Percentiles rank a stretch among this genome's conserved stretches.
Conservation (phyloP, 2,329 filamentous ascomycete species). For the Fusarium albosuccineum region DNA sequence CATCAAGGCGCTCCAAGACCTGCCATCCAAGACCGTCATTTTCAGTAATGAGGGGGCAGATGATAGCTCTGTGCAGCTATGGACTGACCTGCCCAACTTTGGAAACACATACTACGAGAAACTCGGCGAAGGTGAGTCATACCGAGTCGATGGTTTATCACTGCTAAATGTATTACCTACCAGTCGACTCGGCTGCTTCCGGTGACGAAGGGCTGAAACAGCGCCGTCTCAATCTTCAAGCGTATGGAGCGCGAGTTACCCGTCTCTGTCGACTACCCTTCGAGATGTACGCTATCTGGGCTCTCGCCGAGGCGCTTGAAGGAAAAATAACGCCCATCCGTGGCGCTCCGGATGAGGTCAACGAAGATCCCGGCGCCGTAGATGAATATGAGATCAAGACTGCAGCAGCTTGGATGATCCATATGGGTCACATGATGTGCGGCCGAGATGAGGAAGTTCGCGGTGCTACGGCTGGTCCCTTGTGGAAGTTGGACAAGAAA, state of each 20-base stretch:
- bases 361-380: slow-evolving; percentile 16
- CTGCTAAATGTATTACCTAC: background rate
- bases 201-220: background rate
- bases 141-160: accelerated
- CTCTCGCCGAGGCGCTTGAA: slow-evolving; percentile 30
- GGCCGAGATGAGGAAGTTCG: slow-evolving; percentile 29
- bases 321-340: slow-evolving; percentile 27
- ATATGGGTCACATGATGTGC: slow-evolving; percentile 19
- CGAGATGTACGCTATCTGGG: slow-evolving; percentile 30
- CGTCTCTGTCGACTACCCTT: slow-evolving; percentile 3
- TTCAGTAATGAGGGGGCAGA: slow-evolving; percentile 5
- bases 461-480: slow-evolving; percentile 30
- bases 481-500: slow-evolving; percentile 36
- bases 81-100: slow-evolving; percentile 19
- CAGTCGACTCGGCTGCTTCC: slow-evolving; percentile 8
- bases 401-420: slow-evolving; percentile 19
- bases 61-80: slow-evolving; percentile 5
- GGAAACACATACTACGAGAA: slow-evolving; percentile 15
- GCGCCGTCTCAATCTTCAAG: slow-evolving; percentile 15
- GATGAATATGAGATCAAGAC: slow-evolving; percentile 20
- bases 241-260: slow-evolving; percentile 22
- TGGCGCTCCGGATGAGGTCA: slow-evolving; percentile 27
- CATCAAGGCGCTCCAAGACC: slow-evolving; percentile 15
- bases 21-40: slow-evolving; percentile 8
- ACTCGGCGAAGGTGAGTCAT: slow-evolving; percentile 10